Evolutionary conservation across 345 rosid species (phyloP).

Genomic region (Salix viminalis): DNA sequence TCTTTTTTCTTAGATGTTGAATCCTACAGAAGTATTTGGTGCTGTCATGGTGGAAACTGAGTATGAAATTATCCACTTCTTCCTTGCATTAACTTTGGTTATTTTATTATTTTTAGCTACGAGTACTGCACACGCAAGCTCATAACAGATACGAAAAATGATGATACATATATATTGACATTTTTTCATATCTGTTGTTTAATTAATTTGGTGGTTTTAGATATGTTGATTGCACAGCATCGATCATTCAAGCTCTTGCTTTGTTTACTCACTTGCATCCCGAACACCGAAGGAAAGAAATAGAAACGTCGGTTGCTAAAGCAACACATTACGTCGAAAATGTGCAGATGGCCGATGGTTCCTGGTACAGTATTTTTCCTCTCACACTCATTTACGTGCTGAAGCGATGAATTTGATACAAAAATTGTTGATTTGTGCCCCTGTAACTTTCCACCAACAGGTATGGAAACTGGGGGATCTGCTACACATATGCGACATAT

Average conservation of each 20-base stretch:
- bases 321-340: slow-evolving; percentile 8
- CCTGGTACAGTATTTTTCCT: slow-evolving; percentile 3
- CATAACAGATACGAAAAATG: too few species aligned
- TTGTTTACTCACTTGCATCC: slow-evolving; percentile 5
- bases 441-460: neutral
- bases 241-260: neutral
- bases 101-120: too few species aligned
- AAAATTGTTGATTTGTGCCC: too few species aligned
- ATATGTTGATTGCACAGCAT: slow-evolving; percentile 11
- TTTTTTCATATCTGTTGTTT: too few species aligned
- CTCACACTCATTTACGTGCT: too few species aligned
- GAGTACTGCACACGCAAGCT: too few species aligned
- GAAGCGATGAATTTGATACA: neutral
- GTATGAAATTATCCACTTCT: neutral
- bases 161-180: neutral
- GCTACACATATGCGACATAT: slow-evolving; percentile 12
- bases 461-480: slow-evolving; percentile 27
- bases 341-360: slow-evolving; percentile 12
- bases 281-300: neutral
- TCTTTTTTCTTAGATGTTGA: neutral
- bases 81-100: neutral
- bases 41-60: slow-evolving; percentile 7
- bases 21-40: slow-evolving; percentile 15
- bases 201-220: neutral
- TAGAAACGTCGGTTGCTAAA: slow-evolving; percentile 1